These are phyloP conservation scores for Potentilla sterilis DNA, from an alignment of 306 rosid species.

Conservation along the genomic window DNA sequence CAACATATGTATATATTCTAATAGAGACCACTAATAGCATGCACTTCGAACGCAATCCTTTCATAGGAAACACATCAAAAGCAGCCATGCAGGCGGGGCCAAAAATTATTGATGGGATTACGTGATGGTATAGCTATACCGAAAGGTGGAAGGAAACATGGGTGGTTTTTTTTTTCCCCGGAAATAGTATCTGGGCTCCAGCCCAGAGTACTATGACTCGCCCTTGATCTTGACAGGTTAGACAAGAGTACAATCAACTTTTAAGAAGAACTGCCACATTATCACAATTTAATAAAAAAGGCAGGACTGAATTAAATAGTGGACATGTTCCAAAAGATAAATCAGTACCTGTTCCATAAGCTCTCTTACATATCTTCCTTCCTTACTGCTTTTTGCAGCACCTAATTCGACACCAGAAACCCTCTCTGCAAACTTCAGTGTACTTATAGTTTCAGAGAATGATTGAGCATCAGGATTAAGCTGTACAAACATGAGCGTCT, in stretches of 20 bases:
- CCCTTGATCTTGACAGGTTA: background rate
- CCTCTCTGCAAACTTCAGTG: conserved; percentile 97
- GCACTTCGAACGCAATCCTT: background rate
- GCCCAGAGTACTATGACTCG: background rate
- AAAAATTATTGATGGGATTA: background rate
- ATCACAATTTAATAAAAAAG: background rate
- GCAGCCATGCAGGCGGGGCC: background rate
- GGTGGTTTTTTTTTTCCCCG: background rate
- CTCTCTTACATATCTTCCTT: conserved; percentile 94
- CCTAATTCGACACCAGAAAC: conserved; percentile 98
- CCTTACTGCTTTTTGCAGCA: conserved; percentile 95
- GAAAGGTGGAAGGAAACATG: background rate
- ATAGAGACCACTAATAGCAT: too few species aligned
- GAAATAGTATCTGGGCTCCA: background rate
- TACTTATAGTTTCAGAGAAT: conserved; percentile 80
- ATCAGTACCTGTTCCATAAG: conserved; percentile 84
- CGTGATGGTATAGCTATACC: background rate
- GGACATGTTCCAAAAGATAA: conserved; percentile 13
- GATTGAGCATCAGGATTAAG: conserved; percentile 92
- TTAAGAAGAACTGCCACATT: background rate
- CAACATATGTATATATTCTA: background rate
- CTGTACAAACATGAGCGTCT: conserved; percentile 98
- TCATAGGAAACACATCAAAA: too few species aligned
- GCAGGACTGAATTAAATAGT: conserved; percentile 9
- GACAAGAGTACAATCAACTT: background rate